Evolutionary conservation across 2,329 filamentous ascomycete genomes (phyloP).

Genomic region (Curvularia spicifera): DNA sequence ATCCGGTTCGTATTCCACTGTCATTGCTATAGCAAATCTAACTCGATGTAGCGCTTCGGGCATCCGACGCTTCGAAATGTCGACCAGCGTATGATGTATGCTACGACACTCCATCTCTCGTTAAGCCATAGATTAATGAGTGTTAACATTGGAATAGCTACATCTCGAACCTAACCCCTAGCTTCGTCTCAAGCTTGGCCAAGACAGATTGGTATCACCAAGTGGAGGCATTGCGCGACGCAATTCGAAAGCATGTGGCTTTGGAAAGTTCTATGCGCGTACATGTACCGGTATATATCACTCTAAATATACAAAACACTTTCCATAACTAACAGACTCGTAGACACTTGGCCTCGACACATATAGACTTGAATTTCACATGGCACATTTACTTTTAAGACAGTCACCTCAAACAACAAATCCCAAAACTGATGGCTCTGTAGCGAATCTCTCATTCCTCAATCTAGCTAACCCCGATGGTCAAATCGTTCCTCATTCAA

Average conservation of each 20-base stretch:
- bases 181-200: slow-evolving; percentile 1
- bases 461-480: neutral
- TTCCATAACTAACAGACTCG: neutral
- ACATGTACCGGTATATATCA: slow-evolving; percentile 6
- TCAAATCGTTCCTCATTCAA: neutral
- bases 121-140: neutral
- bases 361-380: slow-evolving; percentile 9
- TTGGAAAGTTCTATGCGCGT: slow-evolving; percentile 7
- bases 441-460: neutral
- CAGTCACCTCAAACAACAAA: neutral
- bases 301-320: too few species aligned
- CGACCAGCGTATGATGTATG: slow-evolving; percentile 18
- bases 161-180: slow-evolving; percentile 6
- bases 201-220: slow-evolving; percentile 3
- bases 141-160: slow-evolving; percentile 1
- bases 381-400: slow-evolving; percentile 8
- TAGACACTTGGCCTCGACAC: slow-evolving; percentile 4
- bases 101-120: neutral
- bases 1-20: neutral
- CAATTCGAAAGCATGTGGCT: slow-evolving; percentile 10
- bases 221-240: slow-evolving; percentile 3
- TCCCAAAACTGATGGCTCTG: neutral
- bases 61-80: slow-evolving; percentile 2
- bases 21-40: neutral
- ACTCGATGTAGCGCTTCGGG: neutral